These are phyloP conservation scores for Nigrograna mackinnonii DNA, from an alignment of 2,329 filamentous ascomycete species.

Conservation along the genomic window DNA sequence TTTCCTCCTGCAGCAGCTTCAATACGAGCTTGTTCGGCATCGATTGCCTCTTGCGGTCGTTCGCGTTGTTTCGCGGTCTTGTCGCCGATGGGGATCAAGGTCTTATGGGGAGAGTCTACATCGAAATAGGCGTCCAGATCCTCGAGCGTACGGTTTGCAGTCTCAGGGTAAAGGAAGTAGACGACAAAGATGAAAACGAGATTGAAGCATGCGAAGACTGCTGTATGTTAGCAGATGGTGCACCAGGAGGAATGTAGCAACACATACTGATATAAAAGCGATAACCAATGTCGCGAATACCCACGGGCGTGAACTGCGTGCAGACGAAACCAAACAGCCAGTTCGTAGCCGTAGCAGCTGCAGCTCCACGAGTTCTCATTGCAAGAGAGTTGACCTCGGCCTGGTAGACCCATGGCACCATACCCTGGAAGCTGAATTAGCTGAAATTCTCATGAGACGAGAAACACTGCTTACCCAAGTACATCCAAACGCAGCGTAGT, in stretches of 20 bases:
- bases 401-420: constrained; percentile 48
- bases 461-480: too few species aligned
- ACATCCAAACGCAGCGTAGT: constrained; percentile 13
- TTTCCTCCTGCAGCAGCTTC: constrained; percentile 3
- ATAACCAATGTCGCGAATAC: constrained; percentile 43
- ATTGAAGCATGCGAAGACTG: constrained; percentile 33
- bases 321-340: constrained; percentile 50
- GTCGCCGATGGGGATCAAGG: constrained; percentile 17
- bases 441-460: not conserved
- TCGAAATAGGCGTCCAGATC: constrained; percentile 31
- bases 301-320: constrained; percentile 50
- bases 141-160: constrained; percentile 26
- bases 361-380: constrained; percentile 48
- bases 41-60: constrained; percentile 18
- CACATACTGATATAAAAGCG: constrained; percentile 45
- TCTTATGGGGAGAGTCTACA: constrained; percentile 16
- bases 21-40: constrained; percentile 22
- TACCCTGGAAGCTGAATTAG: constrained; percentile 4
- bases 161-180: constrained; percentile 32
- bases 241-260: too few species aligned
- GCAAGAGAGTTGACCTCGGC: constrained; percentile 47
- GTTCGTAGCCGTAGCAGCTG: constrained; percentile 49
- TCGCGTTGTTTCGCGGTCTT: constrained; percentile 20
- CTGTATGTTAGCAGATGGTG: not conserved
- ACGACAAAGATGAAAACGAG: constrained; percentile 20